Evolutionary conservation across 2,329 filamentous ascomycete genomes (phyloP), one percentile per base, ranked within the genome.

Genomic region (Cladosporium velox): DNA sequence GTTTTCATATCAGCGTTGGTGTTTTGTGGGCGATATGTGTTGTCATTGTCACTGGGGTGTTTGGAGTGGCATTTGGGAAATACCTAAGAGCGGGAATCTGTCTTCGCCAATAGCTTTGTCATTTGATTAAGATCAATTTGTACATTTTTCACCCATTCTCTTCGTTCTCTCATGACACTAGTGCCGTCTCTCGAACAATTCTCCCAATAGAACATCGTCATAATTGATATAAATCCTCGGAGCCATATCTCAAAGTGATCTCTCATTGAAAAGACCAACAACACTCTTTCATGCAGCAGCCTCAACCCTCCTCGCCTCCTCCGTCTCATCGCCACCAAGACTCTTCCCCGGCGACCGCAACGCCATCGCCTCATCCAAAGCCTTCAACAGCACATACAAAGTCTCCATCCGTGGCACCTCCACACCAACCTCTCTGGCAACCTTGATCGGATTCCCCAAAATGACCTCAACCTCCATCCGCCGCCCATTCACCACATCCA

Each of bases 391-490:
- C 5, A 79, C 74, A 74, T 84, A 85, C 4, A 84, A 69, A 30
- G 78, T 77, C 65, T 81, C 77, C 65, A 85, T 66, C 64, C 79
- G 76, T 7, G 79, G 78, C 63, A 79, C 80, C 0, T 70, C 57
- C 1, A 85, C 76, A 0, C 76, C 78, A 61, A 79, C 75, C 47
- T 74, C 72, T 68, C 76, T 75, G 0, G 77, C 83, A 66, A 82
- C 70, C 54, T 77, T 74, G 5, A 84, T 74, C 0, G 78, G 72
- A 68, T 83, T 83, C 1, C 83, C 83, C 8, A 84, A 67, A 61
- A 85, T 84, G 0, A 82, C 82, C 66, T 85, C 83, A 3, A 84
- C 79, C 69, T 85, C 83, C 73, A 83, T 81, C 7, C 75, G 72
- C 28, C 81, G 74, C 1, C 75, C 76, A 21, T 73, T 68, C 38